A percentile compares a stretch with the other conserved stretches of the same genome.
Conservation (phyloP, 495 filamentous ascomycete species). For the Podospora pseudoanserina region DNA sequence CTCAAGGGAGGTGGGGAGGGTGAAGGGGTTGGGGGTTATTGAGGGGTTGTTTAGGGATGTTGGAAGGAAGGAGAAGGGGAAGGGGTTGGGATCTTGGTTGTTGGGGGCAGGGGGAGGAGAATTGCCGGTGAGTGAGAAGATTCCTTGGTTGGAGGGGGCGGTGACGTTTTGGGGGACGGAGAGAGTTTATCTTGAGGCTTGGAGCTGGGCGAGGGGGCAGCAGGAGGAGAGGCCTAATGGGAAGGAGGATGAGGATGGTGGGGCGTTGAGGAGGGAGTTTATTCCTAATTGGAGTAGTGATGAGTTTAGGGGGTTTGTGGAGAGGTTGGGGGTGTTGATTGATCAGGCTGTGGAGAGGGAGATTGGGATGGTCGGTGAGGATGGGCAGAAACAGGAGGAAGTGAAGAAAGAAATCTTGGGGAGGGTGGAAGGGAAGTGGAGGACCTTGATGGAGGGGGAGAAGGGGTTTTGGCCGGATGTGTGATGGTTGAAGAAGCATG, state of each 20-base stretch:
- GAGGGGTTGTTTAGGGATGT: constrained; percentile 34
- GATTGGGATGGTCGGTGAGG: constrained; percentile 20
- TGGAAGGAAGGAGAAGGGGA: background rate
- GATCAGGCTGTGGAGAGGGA: constrained; percentile 27
- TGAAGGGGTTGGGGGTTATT: constrained; percentile 34
- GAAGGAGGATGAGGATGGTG: constrained; percentile 53
- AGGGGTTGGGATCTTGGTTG: background rate
- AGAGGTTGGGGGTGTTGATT: constrained; percentile 29
- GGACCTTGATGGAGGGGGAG: constrained; percentile 34
- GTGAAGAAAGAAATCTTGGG: constrained; percentile 25
- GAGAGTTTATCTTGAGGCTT: constrained; percentile 57
- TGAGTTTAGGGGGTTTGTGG: constrained; percentile 58
- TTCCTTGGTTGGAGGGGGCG: constrained; percentile 57
- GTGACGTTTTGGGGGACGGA: constrained; percentile 74
- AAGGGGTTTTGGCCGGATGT: constrained; percentile 36
- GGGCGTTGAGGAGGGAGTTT: constrained; percentile 57
- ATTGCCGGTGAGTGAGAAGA: constrained; percentile 9
- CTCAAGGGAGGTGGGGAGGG: constrained; percentile 20
- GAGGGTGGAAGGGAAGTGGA: constrained; percentile 34
- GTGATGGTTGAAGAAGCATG: background rate
- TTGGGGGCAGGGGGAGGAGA: background rate
- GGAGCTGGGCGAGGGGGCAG: constrained; percentile 52
- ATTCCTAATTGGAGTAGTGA: constrained; percentile 63
- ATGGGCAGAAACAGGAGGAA: constrained; percentile 9
- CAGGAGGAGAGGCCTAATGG: constrained; percentile 23